Evolutionary conservation across 75 land plant species (phyloP).

Genomic region (Pinus tabuliformis): DNA sequence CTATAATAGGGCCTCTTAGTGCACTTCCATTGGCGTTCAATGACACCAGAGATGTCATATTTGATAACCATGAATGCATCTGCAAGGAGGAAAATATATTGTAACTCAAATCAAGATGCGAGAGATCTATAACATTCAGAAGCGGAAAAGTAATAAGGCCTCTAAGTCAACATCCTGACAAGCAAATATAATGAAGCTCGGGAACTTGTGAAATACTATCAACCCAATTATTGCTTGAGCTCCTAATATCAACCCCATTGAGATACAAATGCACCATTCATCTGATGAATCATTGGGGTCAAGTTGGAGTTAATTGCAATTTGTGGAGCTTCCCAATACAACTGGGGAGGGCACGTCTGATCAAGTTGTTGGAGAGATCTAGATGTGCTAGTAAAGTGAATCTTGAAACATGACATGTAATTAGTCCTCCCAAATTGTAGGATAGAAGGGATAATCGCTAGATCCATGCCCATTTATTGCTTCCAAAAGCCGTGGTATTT

Average conservation of each 20-base stretch:
- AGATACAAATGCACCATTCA: no score
- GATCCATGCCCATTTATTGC: background rate
- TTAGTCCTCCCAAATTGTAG: background rate
- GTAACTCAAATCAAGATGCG: slow-evolving; percentile 21
- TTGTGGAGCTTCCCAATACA: slow-evolving; percentile 8
- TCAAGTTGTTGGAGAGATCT: slow-evolving; percentile 22
- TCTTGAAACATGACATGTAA: background rate
- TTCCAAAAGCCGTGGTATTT: background rate
- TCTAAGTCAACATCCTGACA: slow-evolving; percentile 3
- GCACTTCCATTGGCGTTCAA: slow-evolving; percentile 1
- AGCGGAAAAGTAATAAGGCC: slow-evolving; percentile 16
- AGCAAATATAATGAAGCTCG: background rate
- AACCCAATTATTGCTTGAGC: background rate
- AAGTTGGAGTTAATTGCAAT: slow-evolving; percentile 9
- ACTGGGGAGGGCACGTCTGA: slow-evolving; percentile 20
- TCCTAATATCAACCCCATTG: slow-evolving; percentile 6
- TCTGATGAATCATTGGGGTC: no score
- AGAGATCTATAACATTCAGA: background rate
- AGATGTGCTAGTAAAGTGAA: slow-evolving; percentile 9
- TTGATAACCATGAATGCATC: background rate
- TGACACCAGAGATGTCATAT: slow-evolving; percentile 2
- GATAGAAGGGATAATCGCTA: background rate
- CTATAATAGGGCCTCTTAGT: background rate
- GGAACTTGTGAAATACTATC: background rate
- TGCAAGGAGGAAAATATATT: slow-evolving; percentile 5